Evolutionary conservation across 306 rosid genomes (phyloP).

Genomic region (Prunus kanzakura): DNA sequence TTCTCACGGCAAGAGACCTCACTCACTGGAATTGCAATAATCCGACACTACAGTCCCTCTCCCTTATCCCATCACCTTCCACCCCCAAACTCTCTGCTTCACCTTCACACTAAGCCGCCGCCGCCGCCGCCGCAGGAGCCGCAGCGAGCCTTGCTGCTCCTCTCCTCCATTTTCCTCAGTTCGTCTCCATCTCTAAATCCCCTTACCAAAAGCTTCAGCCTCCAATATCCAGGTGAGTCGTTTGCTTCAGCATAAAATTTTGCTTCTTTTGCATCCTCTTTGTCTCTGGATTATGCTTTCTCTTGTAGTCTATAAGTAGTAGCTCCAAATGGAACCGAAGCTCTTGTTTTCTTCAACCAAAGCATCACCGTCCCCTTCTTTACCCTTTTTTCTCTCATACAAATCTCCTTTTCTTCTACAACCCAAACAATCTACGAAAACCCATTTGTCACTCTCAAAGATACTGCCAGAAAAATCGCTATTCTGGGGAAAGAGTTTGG

Average conservation of each 20-base stretch:
- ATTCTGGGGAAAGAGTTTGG: slow-evolving; percentile 47
- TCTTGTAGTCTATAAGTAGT: neutral
- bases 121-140: neutral
- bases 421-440: slow-evolving; percentile 30
- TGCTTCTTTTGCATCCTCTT: neutral
- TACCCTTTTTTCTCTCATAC: slow-evolving; percentile 52
- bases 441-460: slow-evolving; percentile 26
- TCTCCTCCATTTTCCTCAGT: neutral
- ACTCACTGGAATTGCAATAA: neutral
- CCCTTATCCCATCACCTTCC: neutral
- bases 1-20: neutral
- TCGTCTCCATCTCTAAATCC: neutral
- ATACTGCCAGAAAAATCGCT: slow-evolving; percentile 38
- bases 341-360: slow-evolving; percentile 41
- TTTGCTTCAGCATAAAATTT: neutral
- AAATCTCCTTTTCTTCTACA: slow-evolving; percentile 30
- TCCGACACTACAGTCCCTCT: neutral
- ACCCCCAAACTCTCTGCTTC: neutral
- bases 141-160: neutral
- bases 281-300: neutral
- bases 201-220: neutral
- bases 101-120: neutral
- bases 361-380: slow-evolving; percentile 35
- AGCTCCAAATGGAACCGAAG: slow-evolving; percentile 48
- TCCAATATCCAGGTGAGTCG: neutral